Evolutionary conservation across 2,329 filamentous ascomycete species (phyloP), one percentile per base, ranked within the genome.

Genomic region (Hypoxylon sp.): DNA sequence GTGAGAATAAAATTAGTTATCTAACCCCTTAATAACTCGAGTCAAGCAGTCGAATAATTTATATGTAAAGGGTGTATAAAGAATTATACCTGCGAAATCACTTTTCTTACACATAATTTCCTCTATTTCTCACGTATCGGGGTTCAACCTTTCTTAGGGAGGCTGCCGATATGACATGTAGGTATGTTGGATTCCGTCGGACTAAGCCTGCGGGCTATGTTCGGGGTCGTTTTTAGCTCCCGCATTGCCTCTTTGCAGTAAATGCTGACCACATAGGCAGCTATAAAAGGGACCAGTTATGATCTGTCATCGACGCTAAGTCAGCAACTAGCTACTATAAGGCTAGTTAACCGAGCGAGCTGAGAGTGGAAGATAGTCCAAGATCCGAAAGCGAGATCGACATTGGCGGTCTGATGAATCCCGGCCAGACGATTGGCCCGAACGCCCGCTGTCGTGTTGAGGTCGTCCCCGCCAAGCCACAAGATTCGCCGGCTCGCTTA

Each of bases 341-440:
- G 38, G 17, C 17, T 43, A 43, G 38, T 21, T 43, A 43, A 6
- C 5, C 38, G n/a, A 19, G 25, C 14, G 25, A 50, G 46, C 23
- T 30, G 25, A 32, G 17, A 5, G 9, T 32, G 46, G 23, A 17
- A 7, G 25, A 32, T 32, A n/a, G 5, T 32, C 25, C 14, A 11
- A 32, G 46, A 57, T 9, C 53, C 53, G 53, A 57, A 57, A 46
- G 53, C 53, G 53, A 57, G 25, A 34, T 19, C 17, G 9, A 48
- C 43, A 41, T 30, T 46, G 38, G 53, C 41, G 23, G 41, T 57
- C 43, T 57, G 53, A 57, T 45, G 10, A 57, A 57, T 57, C 14
- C 53, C 25, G 43, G 38, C 28, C 19, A 19, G 38, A 36, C 17
- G 10, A 57, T 57, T 57, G 53, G 53, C 14, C 53, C 53, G 38